phyloP scores from a whole-genome alignment of 352 stramenopile genomes.

The Phytophthora megakarya region DNA sequence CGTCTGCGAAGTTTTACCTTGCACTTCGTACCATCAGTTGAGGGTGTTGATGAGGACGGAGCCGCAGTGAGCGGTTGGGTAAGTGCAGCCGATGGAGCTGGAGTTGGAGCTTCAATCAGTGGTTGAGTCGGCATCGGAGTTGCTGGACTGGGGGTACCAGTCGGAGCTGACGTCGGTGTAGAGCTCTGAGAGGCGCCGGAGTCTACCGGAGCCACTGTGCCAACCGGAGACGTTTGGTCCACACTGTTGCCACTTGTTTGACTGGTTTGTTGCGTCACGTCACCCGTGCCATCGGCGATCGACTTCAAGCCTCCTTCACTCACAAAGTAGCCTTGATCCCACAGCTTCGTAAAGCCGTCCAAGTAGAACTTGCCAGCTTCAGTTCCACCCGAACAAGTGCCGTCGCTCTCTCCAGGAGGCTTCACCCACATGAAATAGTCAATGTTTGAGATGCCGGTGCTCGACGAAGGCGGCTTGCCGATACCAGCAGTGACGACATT shows the following conservation, averaged over 20 bases:
- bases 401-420: slow-evolving; percentile 59
- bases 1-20: slow-evolving; percentile 26
- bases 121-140: background rate
- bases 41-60: background rate
- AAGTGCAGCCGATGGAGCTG: background rate
- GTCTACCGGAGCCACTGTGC: slow-evolving; percentile 7
- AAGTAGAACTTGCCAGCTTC: slow-evolving; percentile 53
- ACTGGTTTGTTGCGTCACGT: slow-evolving; percentile 9
- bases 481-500: slow-evolving; percentile 62
- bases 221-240: slow-evolving; percentile 10
- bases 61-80: slow-evolving; percentile 1
- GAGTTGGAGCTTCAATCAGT: background rate
- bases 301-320: slow-evolving; percentile 26
- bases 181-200: background rate
- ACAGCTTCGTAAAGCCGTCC: slow-evolving; percentile 58
- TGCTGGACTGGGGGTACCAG: background rate
- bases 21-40: slow-evolving; percentile 8
- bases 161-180: slow-evolving; percentile 4
- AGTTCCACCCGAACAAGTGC: slow-evolving; percentile 52
- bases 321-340: slow-evolving; percentile 68
- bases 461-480: slow-evolving; percentile 44
- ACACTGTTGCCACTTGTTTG: slow-evolving; percentile 7
- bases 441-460: slow-evolving; percentile 47
- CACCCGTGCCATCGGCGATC: slow-evolving; percentile 20
- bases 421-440: slow-evolving; percentile 79